Evolutionary conservation across 2,329 filamentous ascomycete genomes (phyloP).

Genomic region (Xylariaceae sp.): DNA sequence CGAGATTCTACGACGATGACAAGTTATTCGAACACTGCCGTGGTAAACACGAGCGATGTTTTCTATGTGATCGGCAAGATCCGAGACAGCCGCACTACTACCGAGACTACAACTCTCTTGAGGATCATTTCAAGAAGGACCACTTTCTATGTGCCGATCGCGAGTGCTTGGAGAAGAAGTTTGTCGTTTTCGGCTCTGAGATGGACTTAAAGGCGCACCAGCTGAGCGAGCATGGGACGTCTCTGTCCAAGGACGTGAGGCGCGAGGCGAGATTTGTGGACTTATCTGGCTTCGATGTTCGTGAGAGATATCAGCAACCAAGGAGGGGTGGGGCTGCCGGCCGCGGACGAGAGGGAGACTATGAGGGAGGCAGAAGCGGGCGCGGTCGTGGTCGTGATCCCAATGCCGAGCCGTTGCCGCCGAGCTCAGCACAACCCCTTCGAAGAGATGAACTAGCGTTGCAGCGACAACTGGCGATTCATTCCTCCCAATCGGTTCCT

Average conservation of each 20-base stretch:
- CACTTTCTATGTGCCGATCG: conserved; percentile 81
- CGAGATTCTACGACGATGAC: conserved; percentile 92
- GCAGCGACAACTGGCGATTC: conserved; percentile 87
- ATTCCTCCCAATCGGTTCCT: conserved; percentile 76
- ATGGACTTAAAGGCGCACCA: conserved; percentile 95
- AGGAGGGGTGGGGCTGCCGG: conserved; percentile 40
- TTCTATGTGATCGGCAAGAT: conserved; percentile 77
- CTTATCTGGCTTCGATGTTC: conserved; percentile 78
- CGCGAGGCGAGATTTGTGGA: conserved; percentile 83
- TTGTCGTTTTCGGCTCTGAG: conserved; percentile 92
- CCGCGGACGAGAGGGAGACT: conserved; percentile 37
- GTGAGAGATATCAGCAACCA: conserved; percentile 65
- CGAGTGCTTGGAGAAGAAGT: conserved; percentile 94
- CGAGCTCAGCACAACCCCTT: conserved; percentile 74
- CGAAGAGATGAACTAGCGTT: conserved; percentile 85
- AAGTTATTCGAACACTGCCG: conserved; percentile 92
- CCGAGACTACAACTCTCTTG: conserved; percentile 79
- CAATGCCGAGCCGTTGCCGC: conserved; percentile 74
- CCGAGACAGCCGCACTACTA: conserved; percentile 83
- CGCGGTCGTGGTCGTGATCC: conserved; percentile 66
- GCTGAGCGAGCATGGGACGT: conserved; percentile 73
- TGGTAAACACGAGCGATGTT: conserved; percentile 90
- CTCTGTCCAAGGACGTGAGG: conserved; percentile 76
- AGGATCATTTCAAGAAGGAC: conserved; percentile 80
- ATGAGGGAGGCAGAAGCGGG: conserved; percentile 40